Evolutionary conservation across 140 eudicot genomes (phyloP).

Genomic region (Oenanthe javanica): DNA sequence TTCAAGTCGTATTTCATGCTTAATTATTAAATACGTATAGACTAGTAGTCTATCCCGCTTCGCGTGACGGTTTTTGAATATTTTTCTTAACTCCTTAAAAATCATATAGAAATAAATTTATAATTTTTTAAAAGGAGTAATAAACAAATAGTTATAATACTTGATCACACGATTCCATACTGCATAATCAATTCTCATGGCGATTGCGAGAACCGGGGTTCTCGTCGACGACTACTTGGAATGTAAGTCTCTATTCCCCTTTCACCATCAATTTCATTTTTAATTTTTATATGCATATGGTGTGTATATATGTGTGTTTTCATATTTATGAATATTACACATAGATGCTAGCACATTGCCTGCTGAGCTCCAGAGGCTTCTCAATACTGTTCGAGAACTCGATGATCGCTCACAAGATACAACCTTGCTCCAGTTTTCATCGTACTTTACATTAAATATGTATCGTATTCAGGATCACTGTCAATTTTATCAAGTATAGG

Average conservation of each 20-base stretch:
- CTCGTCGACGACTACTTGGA: conserved; percentile 94
- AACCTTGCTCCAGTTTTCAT: neutral
- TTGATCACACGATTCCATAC: conserved; percentile 6
- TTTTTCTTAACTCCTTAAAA: no score
- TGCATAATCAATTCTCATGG: conserved; percentile 38
- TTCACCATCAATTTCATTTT: neutral
- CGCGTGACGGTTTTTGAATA: no score
- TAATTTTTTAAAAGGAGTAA: no score
- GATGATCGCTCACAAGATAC: conserved; percentile 93
- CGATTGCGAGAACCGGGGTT: conserved; percentile 93
- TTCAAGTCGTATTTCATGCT: no score
- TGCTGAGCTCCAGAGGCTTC: conserved; percentile 96
- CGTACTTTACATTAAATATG: no score
- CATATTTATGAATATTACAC: conserved; percentile 8
- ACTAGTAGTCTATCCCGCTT: no score
- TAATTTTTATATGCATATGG: no score
- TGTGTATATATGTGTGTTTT: neutral
- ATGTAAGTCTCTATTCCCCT: conserved; percentile 36
- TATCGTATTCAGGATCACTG: neutral
- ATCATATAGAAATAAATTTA: no score
- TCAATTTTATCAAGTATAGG: neutral
- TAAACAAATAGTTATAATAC: no score
- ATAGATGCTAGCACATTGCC: conserved; percentile 88
- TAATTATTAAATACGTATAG: no score
- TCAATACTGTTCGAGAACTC: conserved; percentile 84